These are phyloP conservation scores for Magnolia kwangsiensis DNA, from an alignment of 164 flowering plant species.

Conservation along the genomic window DNA sequence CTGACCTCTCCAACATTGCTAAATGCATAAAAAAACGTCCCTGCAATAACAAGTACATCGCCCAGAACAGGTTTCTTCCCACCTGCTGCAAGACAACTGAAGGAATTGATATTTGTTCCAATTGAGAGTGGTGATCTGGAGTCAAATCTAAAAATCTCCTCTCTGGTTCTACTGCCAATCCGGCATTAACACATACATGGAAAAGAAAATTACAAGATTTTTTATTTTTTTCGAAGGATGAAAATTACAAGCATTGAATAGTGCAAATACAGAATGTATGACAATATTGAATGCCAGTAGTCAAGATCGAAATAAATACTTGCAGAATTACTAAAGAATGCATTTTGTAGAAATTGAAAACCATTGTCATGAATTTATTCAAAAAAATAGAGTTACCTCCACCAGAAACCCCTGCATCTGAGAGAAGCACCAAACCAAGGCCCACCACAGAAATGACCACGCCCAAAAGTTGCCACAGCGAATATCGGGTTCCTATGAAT, in stretches of 20 bases:
- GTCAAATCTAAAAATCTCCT: neutral
- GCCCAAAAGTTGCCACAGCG: slow-evolving; percentile 57
- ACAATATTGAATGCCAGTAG: neutral
- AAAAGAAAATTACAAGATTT: too few relatives aligned
- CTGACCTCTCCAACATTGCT: slow-evolving; percentile 79
- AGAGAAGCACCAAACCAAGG: slow-evolving; percentile 65
- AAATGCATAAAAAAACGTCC: slow-evolving; percentile 55
- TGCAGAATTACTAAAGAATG: neutral
- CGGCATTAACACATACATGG: too few relatives aligned
- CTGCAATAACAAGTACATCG: slow-evolving; percentile 63
- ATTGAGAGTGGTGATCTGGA: too few relatives aligned
- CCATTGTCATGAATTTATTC: neutral
- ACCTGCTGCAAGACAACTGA: slow-evolving; percentile 45
- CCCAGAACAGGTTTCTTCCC: slow-evolving; percentile 70
- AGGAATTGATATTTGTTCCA: too few relatives aligned
- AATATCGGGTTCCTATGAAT: slow-evolving; percentile 61
- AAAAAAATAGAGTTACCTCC: slow-evolving; percentile 41
- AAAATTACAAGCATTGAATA: too few relatives aligned
- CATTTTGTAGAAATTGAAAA: too few relatives aligned
- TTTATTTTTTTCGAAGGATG: too few relatives aligned
- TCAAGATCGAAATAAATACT: neutral
- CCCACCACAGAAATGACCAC: slow-evolving; percentile 56
- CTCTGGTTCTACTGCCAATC: neutral
- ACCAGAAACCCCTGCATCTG: slow-evolving; percentile 66
- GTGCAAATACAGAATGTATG: too few relatives aligned